These are phyloP conservation scores for Cladosporium phlei DNA, from an alignment of 2,329 filamentous ascomycete species.

Conservation along the genomic window DNA sequence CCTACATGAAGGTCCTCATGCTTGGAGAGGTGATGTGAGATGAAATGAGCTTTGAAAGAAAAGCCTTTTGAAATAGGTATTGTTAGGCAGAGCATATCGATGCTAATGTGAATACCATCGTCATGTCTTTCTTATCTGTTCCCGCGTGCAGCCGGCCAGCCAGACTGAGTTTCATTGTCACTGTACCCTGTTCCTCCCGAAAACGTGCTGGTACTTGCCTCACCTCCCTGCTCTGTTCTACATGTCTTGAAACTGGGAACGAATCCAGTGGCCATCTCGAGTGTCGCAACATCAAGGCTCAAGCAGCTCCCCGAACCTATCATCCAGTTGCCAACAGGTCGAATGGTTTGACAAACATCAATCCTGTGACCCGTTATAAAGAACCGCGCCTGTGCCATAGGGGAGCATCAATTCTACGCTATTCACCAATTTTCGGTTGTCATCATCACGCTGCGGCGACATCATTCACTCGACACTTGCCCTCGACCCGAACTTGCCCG, in stretches of 20 bases:
- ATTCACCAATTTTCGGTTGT: background rate
- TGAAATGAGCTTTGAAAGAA: too few species aligned
- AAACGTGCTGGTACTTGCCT: constrained; percentile 7
- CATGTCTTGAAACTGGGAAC: background rate
- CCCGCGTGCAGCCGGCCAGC: background rate
- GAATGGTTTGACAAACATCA: constrained; percentile 3
- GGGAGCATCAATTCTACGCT: too few species aligned
- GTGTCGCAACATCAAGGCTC: constrained; percentile 2
- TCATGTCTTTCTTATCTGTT: background rate
- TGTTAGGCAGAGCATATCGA: background rate
- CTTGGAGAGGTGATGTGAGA: too few species aligned
- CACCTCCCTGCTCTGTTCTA: too few species aligned
- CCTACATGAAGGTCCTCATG: background rate
- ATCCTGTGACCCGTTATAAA: constrained; percentile 10
- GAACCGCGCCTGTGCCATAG: too few species aligned
- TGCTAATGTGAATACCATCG: constrained; percentile 14
- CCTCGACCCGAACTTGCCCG: background rate
- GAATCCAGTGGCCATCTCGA: background rate
- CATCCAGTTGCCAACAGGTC: background rate
- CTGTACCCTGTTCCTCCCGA: background rate
- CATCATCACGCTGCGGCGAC: background rate
- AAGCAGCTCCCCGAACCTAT: constrained; percentile 6
- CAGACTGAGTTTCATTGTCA: constrained; percentile 3
- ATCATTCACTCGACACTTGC: constrained; percentile 8
- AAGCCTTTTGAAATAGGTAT: background rate